Conservation (phyloP, 768 basidiomycete species). For the Chalciporus piperatus region DNA sequence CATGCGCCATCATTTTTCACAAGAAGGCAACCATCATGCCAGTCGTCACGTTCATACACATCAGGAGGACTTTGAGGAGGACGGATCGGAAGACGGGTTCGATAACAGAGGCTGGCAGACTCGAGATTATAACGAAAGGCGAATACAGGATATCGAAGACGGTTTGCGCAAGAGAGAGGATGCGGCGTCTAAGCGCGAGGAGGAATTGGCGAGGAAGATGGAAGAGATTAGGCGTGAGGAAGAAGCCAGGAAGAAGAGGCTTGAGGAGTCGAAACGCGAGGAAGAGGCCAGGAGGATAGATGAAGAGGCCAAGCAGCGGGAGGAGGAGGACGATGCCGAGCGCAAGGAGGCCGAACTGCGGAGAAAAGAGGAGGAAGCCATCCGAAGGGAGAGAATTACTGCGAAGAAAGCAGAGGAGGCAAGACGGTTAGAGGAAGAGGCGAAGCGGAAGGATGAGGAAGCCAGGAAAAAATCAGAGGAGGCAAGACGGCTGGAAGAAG, state of each 20-base stretch:
- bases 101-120: constrained; percentile 31
- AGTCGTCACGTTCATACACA: constrained; percentile 25
- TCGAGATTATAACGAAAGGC: constrained; percentile 31
- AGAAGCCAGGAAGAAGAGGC: constrained; percentile 20
- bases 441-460: constrained; percentile 33
- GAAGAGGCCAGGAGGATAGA: constrained; percentile 25
- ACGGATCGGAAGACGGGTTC: constrained; percentile 29
- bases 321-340: constrained; percentile 23
- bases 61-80: constrained; percentile 29
- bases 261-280: constrained; percentile 29
- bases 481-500: constrained; percentile 21
- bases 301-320: constrained; percentile 26
- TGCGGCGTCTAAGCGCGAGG: constrained; percentile 33
- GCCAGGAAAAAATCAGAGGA: constrained; percentile 27
- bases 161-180: constrained; percentile 32
- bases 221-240: constrained; percentile 35
- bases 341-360: constrained; percentile 28
- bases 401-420: constrained; percentile 26
- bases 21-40: constrained; percentile 13
- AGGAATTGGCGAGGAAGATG: constrained; percentile 33
- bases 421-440: constrained; percentile 24
- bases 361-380: constrained; percentile 33
- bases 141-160: constrained; percentile 32
- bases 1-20: constrained; percentile 26
- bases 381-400: constrained; percentile 28